Conservation (phyloP, 2,329 filamentous ascomycete species). For the Fonsecaea pedrosoi region DNA sequence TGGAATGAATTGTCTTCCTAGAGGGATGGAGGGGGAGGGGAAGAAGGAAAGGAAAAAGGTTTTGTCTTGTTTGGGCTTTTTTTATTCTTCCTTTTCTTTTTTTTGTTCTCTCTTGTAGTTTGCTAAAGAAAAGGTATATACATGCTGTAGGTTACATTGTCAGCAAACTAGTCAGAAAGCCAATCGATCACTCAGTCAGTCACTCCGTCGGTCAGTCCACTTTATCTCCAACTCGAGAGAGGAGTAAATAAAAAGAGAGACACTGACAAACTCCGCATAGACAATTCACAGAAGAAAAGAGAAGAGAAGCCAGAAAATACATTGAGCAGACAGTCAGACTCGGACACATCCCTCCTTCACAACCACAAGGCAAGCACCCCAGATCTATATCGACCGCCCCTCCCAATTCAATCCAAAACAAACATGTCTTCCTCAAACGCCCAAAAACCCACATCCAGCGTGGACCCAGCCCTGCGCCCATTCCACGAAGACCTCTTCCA, state of each 20-base stretch:
- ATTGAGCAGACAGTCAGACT: no score
- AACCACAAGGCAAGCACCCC: neutral
- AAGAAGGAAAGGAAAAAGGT: no score
- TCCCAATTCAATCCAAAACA: neutral
- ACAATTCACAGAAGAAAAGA: no score
- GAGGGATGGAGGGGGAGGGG: no score
- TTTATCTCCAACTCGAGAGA: neutral
- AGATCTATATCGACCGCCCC: neutral
- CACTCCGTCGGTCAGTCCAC: neutral
- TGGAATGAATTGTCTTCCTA: no score
- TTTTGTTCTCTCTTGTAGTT: no score
- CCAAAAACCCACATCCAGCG: constrained; percentile 23
- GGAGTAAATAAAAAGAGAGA: neutral
- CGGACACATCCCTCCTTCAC: neutral
- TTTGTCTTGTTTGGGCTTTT: no score
- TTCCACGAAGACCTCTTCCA: constrained; percentile 59
- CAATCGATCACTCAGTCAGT: neutral
- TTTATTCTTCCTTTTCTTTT: no score
- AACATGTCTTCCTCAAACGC: constrained; percentile 17
- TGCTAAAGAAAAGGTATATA: no score
- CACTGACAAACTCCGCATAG: no score
- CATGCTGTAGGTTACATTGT: no score
- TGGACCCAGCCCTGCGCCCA: constrained; percentile 31
- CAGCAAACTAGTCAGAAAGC: neutral
- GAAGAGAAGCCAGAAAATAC: no score